Base-by-base conservation (phyloP, 768 basidiomycete genomes). In the Solioccasus polychromus region DNA sequence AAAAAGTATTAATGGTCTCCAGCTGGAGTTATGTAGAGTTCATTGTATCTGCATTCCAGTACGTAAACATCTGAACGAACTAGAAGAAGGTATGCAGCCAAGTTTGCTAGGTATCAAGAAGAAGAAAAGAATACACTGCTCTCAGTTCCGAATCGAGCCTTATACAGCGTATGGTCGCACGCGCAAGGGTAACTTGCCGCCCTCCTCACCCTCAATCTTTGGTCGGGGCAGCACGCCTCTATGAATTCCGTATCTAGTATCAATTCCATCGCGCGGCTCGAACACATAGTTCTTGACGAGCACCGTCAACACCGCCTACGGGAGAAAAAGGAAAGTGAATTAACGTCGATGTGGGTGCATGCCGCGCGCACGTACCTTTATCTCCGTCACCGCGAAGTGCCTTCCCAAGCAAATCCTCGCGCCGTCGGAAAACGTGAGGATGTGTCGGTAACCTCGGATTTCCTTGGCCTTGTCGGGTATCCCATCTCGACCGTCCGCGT, bases 381-480 rank as follows among this genome's bases (percentile, higher is more conserved):
- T 49, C 39, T 64, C 63, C 0, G 55, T 36, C 19, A 79, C 45
- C 1, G 77, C 77, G 52, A 80, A 78, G 12, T 59, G 50, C 45
- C 68, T 72, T 1, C 77, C 78, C 14, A 78, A 51, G 58, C 78
- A 80, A 4, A 61, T 70, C 39, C 75, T 61, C 3, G 76, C 72
- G 0, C 78, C 78, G 53, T 77, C 75, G 5, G 66, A 62, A 55
- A 80, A 80, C 0, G 74, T 73, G 15, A 79, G 60, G 18, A 77
- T 55, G 54, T 79, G 76, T 0, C 71, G 68, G 50, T 78, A 64
- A 5, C 76, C 78, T 53, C 70, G 71, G 4, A 77, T 64, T 20
- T 71, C 69, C 35, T 71, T 71, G 0, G 71, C 69, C 11, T 53
- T 48, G 35, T 30, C 29, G 10, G 53, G 47, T 8, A 50, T 49